Base-by-base conservation (phyloP, 148 eudicot genomes). In the Polygonum aviculare region DNA sequence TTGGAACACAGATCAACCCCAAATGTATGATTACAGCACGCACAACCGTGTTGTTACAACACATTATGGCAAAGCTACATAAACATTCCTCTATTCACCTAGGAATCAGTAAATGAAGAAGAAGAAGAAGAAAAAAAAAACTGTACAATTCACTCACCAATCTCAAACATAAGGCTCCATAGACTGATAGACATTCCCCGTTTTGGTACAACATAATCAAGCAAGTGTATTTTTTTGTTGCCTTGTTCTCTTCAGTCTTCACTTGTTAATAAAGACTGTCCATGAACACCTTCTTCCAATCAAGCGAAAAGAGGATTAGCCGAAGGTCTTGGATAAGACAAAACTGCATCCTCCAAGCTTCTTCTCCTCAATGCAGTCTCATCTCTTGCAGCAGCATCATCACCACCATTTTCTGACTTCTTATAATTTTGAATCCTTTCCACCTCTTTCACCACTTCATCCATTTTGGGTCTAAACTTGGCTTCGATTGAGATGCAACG, bases 61-160 rank as follows among this genome's bases (percentile, higher is more conserved):
- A 59, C 33, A 16, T 65, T 12, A 21, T 35, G 40, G 7, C 71
- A 35, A 35, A 65, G 19, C 44, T 10, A 16, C 31, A 26, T 26
- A 26, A 26, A 26, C 31, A 26, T 26, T 26, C 31, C 31, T 26
- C 31, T 59, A 21, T 59, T 59, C 65, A 22, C 19, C 21, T 52
- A 18, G 59, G 59, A 16, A 16, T n/a, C 35, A 59, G 65, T 22
- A 22, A 26, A 31, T 59, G 31, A 22, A 59, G n/a, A 4, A 26
- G 31, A 26, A n/a, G n/a, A n/a, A n/a, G n/a, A n/a, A n/a, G n/a
- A n/a, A n/a, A 26, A 36, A 65, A 54, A 21, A 12, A 33, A 36
- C 41, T 33, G 71, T 65, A 65, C 71, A 65, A 65, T 65, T 65
- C 41, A 65, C 71, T 65, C 71, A 36, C 41, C 71, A 65, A 35